These are phyloP conservation scores for Macroventuria anomochaeta DNA, from an alignment of 2,329 filamentous ascomycete genomes.

Conservation along the genomic window DNA sequence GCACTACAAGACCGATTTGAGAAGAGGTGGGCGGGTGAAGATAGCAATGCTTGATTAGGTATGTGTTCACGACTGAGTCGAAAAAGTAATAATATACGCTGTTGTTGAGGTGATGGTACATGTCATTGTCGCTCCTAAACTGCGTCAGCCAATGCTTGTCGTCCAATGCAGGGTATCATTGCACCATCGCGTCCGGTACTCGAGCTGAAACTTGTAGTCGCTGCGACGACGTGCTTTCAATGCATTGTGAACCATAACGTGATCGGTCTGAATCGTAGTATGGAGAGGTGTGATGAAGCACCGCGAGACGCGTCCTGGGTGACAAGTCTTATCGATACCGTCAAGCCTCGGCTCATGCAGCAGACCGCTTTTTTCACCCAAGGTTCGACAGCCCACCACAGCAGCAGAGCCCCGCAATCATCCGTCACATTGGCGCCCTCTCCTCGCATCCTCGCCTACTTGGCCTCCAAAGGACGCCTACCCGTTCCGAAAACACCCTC, in stretches of 20 bases:
- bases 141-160: conserved; percentile 14
- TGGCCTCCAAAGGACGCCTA: conserved; percentile 57
- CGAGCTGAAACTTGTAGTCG: conserved; percentile 79
- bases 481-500: conserved; percentile 26
- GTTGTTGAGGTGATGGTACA: conserved; percentile 95
- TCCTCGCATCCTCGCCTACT: conserved; percentile 58
- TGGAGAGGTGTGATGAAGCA: not conserved
- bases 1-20: conserved; percentile 83
- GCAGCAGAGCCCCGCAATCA: conserved; percentile 12
- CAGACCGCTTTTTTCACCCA: conserved; percentile 10
- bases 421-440: conserved; percentile 48
- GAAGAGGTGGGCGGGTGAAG: conserved; percentile 72
- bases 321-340: conserved; percentile 12
- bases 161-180: not conserved
- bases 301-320: not conserved
- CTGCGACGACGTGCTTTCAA: conserved; percentile 67
- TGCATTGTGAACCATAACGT: conserved; percentile 33
- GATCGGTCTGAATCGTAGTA: no score
- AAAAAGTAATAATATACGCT: conserved; percentile 87
- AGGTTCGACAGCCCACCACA: conserved; percentile 1
- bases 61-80: conserved; percentile 89
- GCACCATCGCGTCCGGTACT: conserved; percentile 90
- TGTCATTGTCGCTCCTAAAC: conserved; percentile 82
- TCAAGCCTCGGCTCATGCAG: conserved; percentile 8
- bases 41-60: conserved; percentile 79